Base-by-base conservation (phyloP, 2,329 filamentous ascomycete species). In the Grosmannia huntii region DNA sequence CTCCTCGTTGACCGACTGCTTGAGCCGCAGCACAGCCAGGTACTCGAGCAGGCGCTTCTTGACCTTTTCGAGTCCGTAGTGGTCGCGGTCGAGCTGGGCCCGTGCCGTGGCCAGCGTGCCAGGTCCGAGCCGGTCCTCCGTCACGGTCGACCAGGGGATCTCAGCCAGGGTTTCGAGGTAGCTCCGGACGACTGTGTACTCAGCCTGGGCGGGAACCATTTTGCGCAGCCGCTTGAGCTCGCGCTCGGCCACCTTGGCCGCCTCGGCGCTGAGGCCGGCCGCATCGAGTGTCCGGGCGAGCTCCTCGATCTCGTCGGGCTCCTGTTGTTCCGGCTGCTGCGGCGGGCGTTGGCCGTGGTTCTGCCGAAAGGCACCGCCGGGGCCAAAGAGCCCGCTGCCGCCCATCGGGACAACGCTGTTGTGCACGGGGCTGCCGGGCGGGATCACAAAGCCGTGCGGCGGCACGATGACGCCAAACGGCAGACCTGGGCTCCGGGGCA, bases 31-130 rank as follows among this genome's bases (percentile, higher is more conserved):
- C n/a, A 99, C 94, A 2, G 94, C 95, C 50, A 99, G 78, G 68
- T 99, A 99, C 70, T 97, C 95, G 5, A 99, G 79, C 25, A 99
- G 73, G 50, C 94, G 82, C 79, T 96, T 96, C 82, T 99, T 99
- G 68, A 99, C 92, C 72, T 92, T 95, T 61, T 97, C 90, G 16
- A 99, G 76, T 0, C 94, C 94, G 65, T 97, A 97, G 70, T 99
- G 94, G 68, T 99, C 94, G 62, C 95, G 86, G 66, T 99, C 90
- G 6, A 99, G 80, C 70, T 97, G 94, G 72, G 90, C 89, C 57
- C 90, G 84, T 7, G 94, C 94, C 64, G 80, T 81, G 60, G 81
- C 78, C 59, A 97, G 71, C 0, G 91, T 96, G 11, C 90, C 86
- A 0, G 83, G 80, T 9, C 91, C 90, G 3, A 99, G 81, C 36